A percentile compares a stretch with the other conserved stretches of the same genome.
Conservation (phyloP, 306 rosid species). For the barrel medic (Medicago truncatula) region MtrunA17r5.0-ANR NC_053046.1:18629001-18629500, state of each 20-base stretch:
- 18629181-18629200: conserved; percentile 64
- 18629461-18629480: neutral
- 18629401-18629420: neutral
- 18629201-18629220: conserved; percentile 42
- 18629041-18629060: conserved; percentile 79
- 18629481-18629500: neutral
- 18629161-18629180: conserved; percentile 49
- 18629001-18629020: conserved; percentile 8
- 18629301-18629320: neutral
- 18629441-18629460: neutral
- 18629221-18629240: conserved; percentile 3
- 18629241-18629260: conserved; percentile 4
- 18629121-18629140: conserved; percentile 83
- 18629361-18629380: neutral
- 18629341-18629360: neutral
- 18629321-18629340: neutral
- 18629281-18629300: neutral
- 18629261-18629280: conserved; percentile 13
- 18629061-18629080: conserved; percentile 74
- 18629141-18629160: conserved; percentile 60
- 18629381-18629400: neutral
- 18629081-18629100: conserved; percentile 66
- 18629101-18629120: conserved; percentile 56
- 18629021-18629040: conserved; percentile 34
- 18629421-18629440: neutral